Evolutionary conservation across 768 basidiomycete species (phyloP).

Genomic region (Multifurca ochricompacta): DNA sequence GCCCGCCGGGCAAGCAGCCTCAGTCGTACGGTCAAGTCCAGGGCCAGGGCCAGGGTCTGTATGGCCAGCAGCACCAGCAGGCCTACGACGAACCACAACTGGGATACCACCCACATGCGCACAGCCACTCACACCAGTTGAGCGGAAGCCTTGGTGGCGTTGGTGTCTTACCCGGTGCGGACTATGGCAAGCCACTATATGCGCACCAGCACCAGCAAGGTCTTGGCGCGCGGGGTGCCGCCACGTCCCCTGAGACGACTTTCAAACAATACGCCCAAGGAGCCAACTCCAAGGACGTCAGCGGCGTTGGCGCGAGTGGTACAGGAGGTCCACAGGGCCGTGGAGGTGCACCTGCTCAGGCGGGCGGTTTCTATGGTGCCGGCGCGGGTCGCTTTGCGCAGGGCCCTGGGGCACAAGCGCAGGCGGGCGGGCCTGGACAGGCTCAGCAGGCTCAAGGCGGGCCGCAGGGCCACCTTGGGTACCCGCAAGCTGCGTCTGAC

Average conservation of each 20-base stretch:
- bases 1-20: slow-evolving; percentile 54
- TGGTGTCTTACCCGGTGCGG: slow-evolving; percentile 23
- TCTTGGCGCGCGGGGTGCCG: slow-evolving; percentile 42
- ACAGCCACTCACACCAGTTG: slow-evolving; percentile 29
- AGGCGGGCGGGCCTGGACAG: slow-evolving; percentile 41
- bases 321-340: slow-evolving; percentile 36
- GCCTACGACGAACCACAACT: slow-evolving; percentile 47
- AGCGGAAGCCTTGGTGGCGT: slow-evolving; percentile 30
- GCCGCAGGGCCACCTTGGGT: slow-evolving; percentile 51
- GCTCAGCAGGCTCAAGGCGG: slow-evolving; percentile 32
- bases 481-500: slow-evolving; percentile 57
- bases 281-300: slow-evolving; percentile 38
- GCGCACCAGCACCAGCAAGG: slow-evolving; percentile 58
- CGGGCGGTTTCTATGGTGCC: slow-evolving; percentile 39
- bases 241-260: slow-evolving; percentile 59
- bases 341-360: slow-evolving; percentile 38
- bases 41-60: slow-evolving; percentile 52
- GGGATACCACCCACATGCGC: slow-evolving; percentile 51
- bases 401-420: slow-evolving; percentile 31
- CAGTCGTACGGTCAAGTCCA: slow-evolving; percentile 48
- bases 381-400: slow-evolving; percentile 36
- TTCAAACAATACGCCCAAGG: slow-evolving; percentile 76
- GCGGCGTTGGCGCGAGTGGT: slow-evolving; percentile 35
- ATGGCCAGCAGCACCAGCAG: slow-evolving; percentile 53
- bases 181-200: slow-evolving; percentile 41